Conservation (phyloP, 306 rosid genomes). For the Acacia confusa region DNA sequence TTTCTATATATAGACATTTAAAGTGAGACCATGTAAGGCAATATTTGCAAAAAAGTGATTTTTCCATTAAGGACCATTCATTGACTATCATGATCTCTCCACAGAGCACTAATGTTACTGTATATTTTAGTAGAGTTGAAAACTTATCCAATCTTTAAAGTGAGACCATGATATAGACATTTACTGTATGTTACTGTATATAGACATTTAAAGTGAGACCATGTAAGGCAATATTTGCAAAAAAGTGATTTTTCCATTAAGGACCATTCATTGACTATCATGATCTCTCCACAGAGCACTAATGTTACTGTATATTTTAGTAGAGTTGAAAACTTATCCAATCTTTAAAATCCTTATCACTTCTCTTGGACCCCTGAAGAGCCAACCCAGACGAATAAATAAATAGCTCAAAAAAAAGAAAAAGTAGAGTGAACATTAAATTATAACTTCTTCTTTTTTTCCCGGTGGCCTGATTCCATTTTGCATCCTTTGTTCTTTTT, state of each 20-base stretch:
- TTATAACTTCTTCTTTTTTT: conserved; percentile 18
- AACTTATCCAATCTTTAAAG: no score
- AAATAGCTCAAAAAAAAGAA: conserved; percentile 17
- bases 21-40: conserved; percentile 8
- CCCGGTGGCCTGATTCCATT: conserved; percentile 34
- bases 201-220: conserved; percentile 19
- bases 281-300: conserved; percentile 11
- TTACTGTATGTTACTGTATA: no score
- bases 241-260: conserved; percentile 22
- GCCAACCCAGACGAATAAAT: conserved; percentile 31
- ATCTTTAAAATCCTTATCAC: conserved; percentile 32
- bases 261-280: conserved; percentile 1
- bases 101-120: conserved; percentile 7
- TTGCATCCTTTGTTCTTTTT: conserved; percentile 29
- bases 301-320: conserved; percentile 9
- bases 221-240: conserved; percentile 19
- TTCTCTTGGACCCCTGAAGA: conserved; percentile 30
- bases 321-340: conserved; percentile 22
- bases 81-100: not conserved
- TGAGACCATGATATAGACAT: no score
- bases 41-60: conserved; percentile 28
- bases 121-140: conserved; percentile 27
- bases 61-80: conserved; percentile 8
- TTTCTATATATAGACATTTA: conserved; percentile 25
- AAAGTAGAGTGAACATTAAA: conserved; percentile 17